Conservation (phyloP, 1,284 basidiomycete genomes). For the Lentinula novae-zelandiae region DNA sequence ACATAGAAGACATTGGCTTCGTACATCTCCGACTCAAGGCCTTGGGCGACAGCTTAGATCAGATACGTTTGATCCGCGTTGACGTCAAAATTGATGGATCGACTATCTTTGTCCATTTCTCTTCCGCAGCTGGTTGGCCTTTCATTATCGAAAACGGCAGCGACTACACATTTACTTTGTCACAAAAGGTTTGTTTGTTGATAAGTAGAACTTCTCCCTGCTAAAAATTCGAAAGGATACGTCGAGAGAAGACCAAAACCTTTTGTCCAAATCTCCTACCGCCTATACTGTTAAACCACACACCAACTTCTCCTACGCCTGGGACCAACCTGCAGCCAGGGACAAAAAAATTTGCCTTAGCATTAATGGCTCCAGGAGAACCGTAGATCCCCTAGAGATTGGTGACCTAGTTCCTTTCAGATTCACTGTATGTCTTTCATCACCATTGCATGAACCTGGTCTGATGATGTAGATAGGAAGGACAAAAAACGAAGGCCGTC, state of each 20-base stretch:
- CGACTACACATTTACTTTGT: conserved; percentile 68
- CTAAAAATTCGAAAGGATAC: conserved; percentile 42
- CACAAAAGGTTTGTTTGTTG: conserved; percentile 63
- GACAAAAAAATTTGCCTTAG: conserved; percentile 80
- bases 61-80: conserved; percentile 68
- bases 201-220: neutral
- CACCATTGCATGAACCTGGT: neutral
- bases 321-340: conserved; percentile 88
- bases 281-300: conserved; percentile 60
- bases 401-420: conserved; percentile 91
- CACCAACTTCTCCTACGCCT: conserved; percentile 73
- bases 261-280: conserved; percentile 30
- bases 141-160: conserved; percentile 91
- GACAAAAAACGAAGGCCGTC: conserved; percentile 57
- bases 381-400: conserved; percentile 95
- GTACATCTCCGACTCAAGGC: conserved; percentile 72
- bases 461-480: conserved; percentile 34
- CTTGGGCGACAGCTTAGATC: conserved; percentile 33
- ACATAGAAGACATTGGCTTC: conserved; percentile 87
- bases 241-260: conserved; percentile 35
- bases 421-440: conserved; percentile 55
- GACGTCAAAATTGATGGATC: conserved; percentile 87
- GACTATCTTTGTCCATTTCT: conserved; percentile 84
- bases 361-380: conserved; percentile 64
- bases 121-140: conserved; percentile 77